Conservation (phyloP, 2,329 filamentous ascomycete genomes). For the Verruconis gallopava region DNA sequence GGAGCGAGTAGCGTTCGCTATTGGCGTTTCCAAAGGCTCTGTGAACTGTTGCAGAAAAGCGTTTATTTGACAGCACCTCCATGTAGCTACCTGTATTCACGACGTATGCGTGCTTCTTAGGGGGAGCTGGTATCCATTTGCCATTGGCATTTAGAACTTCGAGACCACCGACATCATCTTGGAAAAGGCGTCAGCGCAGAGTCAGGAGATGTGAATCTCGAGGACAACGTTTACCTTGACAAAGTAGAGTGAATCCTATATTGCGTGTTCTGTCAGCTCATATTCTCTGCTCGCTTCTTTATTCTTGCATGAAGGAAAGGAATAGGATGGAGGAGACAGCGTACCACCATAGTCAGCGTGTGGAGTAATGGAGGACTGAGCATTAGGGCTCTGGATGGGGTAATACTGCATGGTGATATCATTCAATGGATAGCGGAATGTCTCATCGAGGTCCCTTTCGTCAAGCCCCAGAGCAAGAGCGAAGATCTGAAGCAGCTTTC, state of each 20-base stretch:
- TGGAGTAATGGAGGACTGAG: slow-evolving; percentile 26
- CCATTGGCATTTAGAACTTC: slow-evolving; percentile 31
- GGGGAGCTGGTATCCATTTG: slow-evolving; percentile 27
- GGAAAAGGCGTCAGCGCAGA: slow-evolving; percentile 28
- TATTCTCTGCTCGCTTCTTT: too few species aligned
- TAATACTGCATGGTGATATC: slow-evolving; percentile 30
- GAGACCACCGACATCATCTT: slow-evolving; percentile 13
- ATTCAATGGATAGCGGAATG: slow-evolving; percentile 29
- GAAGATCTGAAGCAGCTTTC: slow-evolving; percentile 20
- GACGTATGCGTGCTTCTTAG: slow-evolving; percentile 24
- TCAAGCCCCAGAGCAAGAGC: slow-evolving; percentile 28
- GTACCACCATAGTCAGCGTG: slow-evolving; percentile 34
- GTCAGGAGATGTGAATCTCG: too few species aligned
- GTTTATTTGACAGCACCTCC: slow-evolving; percentile 28
- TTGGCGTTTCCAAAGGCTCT: slow-evolving; percentile 27
- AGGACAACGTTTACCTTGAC: too few species aligned
- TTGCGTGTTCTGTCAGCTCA: too few species aligned
- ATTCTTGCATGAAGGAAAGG: too few species aligned
- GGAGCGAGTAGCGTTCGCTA: slow-evolving; percentile 27
- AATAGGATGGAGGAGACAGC: too few species aligned
- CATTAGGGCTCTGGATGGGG: slow-evolving; percentile 21
- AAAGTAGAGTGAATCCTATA: too few species aligned
- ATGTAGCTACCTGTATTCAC: slow-evolving; percentile 31
- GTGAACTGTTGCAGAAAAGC: slow-evolving; percentile 29
- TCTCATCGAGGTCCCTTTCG: slow-evolving; percentile 25